A percentile compares a stretch with the other conserved stretches of the same genome.
phyloP scores from a whole-genome alignment of 2,329 filamentous ascomycete genomes.

The Tolypocladium paradoxum region DNA sequence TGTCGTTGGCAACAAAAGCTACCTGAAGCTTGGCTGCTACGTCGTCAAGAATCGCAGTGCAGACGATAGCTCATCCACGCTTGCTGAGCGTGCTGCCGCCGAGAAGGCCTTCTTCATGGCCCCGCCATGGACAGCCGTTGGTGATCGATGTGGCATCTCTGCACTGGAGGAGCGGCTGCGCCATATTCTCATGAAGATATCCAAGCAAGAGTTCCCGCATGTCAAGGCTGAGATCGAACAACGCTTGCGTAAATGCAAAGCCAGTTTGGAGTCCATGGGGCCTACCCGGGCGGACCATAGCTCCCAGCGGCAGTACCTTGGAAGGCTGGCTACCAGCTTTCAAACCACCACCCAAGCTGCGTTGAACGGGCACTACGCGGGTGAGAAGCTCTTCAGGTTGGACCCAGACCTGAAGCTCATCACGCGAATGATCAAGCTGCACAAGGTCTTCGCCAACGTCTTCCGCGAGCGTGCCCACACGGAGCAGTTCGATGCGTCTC shows the following conservation, averaged over 20 bases:
- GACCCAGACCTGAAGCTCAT: slow-evolving; percentile 21
- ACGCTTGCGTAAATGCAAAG: slow-evolving; percentile 4
- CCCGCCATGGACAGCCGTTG: slow-evolving; percentile 22
- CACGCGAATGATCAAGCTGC: slow-evolving; percentile 25
- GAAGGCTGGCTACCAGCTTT: slow-evolving; percentile 20
- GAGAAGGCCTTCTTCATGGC: slow-evolving; percentile 28
- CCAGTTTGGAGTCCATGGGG: slow-evolving; percentile 18
- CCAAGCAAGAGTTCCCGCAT: slow-evolving; percentile 26
- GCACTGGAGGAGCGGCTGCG: slow-evolving; percentile 24
- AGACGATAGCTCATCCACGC: slow-evolving; percentile 23
- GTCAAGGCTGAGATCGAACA: slow-evolving; percentile 19
- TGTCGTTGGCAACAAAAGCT: slow-evolving; percentile 26
- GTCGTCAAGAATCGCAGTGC: slow-evolving; percentile 37
- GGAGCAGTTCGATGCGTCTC: slow-evolving; percentile 1
- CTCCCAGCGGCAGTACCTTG: slow-evolving; percentile 24
- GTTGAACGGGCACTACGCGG: slow-evolving; percentile 24
- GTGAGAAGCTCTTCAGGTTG: slow-evolving; percentile 16
- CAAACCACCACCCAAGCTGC: slow-evolving; percentile 15
- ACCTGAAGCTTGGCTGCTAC: slow-evolving; percentile 35
- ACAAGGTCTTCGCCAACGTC: slow-evolving; percentile 20
- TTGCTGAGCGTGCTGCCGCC: slow-evolving; percentile 16
- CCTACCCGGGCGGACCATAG: slow-evolving; percentile 13
- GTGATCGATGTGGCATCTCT: slow-evolving; percentile 20
- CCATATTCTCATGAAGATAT: slow-evolving; percentile 27
- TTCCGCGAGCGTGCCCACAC: slow-evolving; percentile 15